phyloP scores from a whole-genome alignment of 2,329 filamentous ascomycete genomes.

The Fusarium mexicanum region DNA sequence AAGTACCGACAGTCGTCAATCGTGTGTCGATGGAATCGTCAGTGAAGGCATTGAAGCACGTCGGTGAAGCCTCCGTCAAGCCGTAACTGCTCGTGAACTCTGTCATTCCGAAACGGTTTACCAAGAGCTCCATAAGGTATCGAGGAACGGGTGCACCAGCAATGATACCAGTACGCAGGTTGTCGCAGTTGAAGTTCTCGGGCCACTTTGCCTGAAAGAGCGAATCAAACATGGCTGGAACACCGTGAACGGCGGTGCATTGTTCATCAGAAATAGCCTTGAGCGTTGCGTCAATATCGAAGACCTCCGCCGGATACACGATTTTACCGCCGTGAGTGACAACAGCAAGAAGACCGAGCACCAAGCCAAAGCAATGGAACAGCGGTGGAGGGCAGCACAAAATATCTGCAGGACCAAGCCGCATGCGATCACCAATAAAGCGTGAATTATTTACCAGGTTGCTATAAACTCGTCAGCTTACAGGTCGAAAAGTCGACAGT shows the following conservation, averaged over 20 bases:
- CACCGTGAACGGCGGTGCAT: constrained; percentile 81
- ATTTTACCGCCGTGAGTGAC: constrained; percentile 80
- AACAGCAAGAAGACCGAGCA: constrained; percentile 77
- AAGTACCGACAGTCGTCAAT: constrained; percentile 76
- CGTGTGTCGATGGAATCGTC: constrained; percentile 74
- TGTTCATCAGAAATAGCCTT: constrained; percentile 72
- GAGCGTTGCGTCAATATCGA: constrained; percentile 74
- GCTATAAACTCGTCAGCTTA: constrained; percentile 46
- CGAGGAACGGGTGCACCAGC: constrained; percentile 81
- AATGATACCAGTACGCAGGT: constrained; percentile 79
- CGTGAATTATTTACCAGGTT: constrained; percentile 73
- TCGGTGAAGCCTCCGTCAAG: constrained; percentile 81
- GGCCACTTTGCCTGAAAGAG: constrained; percentile 59
- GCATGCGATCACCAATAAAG: constrained; percentile 79
- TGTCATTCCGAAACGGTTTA: constrained; percentile 77
- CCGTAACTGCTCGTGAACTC: constrained; percentile 78
- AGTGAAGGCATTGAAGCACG: constrained; percentile 82
- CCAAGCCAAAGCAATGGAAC: constrained; percentile 87
- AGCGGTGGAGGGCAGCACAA: constrained; percentile 85
- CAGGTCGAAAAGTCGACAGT: neutral
- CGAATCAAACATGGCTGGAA: constrained; percentile 86
- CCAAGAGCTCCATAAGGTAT: constrained; percentile 77
- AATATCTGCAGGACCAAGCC: constrained; percentile 70
- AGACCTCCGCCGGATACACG: constrained; percentile 79
- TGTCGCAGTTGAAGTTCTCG: constrained; percentile 56